A percentile compares a stretch with the other conserved stretches of the same genome.
Conservation (phyloP, 331 rosid genomes). For the Prunus yedoensis region DNA sequence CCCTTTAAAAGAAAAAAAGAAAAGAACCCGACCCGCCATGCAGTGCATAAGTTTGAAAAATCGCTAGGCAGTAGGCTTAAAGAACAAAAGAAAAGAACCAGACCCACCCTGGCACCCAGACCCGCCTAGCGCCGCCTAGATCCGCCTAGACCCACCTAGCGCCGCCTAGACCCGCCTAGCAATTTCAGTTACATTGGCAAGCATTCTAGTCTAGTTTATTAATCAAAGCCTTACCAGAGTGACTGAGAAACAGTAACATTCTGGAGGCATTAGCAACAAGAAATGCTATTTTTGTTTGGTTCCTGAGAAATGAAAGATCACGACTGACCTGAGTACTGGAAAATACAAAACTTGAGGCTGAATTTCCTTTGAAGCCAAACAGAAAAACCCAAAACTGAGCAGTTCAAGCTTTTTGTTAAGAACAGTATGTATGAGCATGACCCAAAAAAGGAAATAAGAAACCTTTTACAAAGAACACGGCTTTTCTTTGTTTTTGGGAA, state of each 20-base stretch:
- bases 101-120: no score
- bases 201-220: background rate
- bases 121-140: no score
- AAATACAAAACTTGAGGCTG: slow-evolving; percentile 2
- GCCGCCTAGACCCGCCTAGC: no score
- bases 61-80: no score
- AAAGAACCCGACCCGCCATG: slow-evolving; percentile 4
- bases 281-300: background rate
- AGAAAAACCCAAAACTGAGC: slow-evolving; percentile 13
- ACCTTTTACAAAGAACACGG: no score
- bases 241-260: background rate
- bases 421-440: no score
- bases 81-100: no score
- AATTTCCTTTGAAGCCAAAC: slow-evolving; percentile 23
- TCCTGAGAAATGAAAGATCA: slow-evolving; percentile 9
- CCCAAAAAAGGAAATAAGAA: no score
- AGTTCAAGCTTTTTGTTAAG: background rate
- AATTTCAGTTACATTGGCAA: background rate
- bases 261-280: background rate
- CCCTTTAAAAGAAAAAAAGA: slow-evolving; percentile 29
- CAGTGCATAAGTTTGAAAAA: slow-evolving; percentile 34
- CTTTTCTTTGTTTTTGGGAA: background rate
- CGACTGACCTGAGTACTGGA: slow-evolving; percentile 29
- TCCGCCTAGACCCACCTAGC: no score
- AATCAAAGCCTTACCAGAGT: background rate